These are phyloP conservation scores for Purshia tridentata DNA, from an alignment of 306 rosid genomes.

Conservation along the genomic window DNA sequence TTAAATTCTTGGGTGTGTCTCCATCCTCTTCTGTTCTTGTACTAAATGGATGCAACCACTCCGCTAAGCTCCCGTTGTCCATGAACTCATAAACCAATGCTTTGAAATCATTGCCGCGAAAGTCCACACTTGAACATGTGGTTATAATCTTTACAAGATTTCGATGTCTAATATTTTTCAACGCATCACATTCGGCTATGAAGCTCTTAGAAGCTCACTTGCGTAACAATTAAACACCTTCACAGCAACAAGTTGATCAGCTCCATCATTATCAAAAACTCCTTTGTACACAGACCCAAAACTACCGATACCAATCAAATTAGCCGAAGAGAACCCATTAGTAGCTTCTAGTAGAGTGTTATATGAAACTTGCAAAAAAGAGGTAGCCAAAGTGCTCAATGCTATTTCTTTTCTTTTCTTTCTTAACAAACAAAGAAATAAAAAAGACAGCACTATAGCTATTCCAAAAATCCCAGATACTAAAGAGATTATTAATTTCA, in stretches of 20 bases:
- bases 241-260: neutral
- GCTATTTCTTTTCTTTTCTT: neutral
- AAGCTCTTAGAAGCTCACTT: neutral
- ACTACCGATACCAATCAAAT: too few relatives aligned
- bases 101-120: too few relatives aligned
- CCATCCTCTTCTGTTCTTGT: too few relatives aligned
- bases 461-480: neutral
- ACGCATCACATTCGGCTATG: neutral
- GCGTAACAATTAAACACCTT: neutral
- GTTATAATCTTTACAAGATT: neutral
- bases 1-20: too few relatives aligned
- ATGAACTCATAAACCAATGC: too few relatives aligned
- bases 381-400: neutral
- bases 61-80: too few relatives aligned
- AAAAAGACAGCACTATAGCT: neutral
- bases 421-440: neutral
- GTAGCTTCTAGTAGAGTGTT: too few relatives aligned
- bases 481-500: neutral
- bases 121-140: too few relatives aligned
- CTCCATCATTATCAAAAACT: too few relatives aligned
- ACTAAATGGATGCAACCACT: too few relatives aligned
- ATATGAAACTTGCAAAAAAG: conserved; percentile 30
- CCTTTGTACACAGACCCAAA: too few relatives aligned
- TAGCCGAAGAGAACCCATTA: too few relatives aligned
- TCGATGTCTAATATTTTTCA: neutral